Evolutionary conservation across 1,139 yeast species (phyloP), one percentile per base, ranked within the genome.

Genomic region (Hemisphaericaspora lyxosophila): DNA sequence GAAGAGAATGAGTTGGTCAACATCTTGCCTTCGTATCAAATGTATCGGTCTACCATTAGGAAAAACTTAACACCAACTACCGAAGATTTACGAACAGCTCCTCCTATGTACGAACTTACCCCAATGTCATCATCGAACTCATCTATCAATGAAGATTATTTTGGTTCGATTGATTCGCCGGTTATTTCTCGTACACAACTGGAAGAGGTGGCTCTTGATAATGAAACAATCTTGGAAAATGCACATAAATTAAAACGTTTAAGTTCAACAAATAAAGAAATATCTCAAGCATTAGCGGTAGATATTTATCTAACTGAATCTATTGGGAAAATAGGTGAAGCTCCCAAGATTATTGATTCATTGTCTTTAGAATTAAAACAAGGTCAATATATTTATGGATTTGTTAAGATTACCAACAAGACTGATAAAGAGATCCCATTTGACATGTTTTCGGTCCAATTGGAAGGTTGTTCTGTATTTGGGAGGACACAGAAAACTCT

Each of bases 11-110:
- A 57, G 33, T 51, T 67, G 36, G 49, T 70, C 47, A 67, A 62
- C 42, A 67, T 68, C 32, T 57, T 69, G 20, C 75, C 75, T 1
- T 67, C 73, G 5, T 69, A 69, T 45, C 73, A 67, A 39, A 63
- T 69, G 59, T 67, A 61, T 44, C 64, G 64, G 41, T 60, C 67
- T 14, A 68, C 72, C 1, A 59, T 69, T 26, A 63, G 71, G 23
- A 65, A 64, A 40, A 59, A 56, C 38, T 50, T 67, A 35, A 60
- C 64, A 3, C 72, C 73, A 4, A 54, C 60, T 12, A 47, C 48
- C 2, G 72, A 67, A 37, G 67, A 67, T 37, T 41, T 53, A 20
- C 42, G 64, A 34, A 48, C 55, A 4, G 63, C 54, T 29, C 73
- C 73, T 1, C 75, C 75, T 3, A 46, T 48, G 14, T 69, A 69